Base-by-base conservation (phyloP, 2,329 filamentous ascomycete species). In the Cylindrodendrum hubeiense region DNA sequence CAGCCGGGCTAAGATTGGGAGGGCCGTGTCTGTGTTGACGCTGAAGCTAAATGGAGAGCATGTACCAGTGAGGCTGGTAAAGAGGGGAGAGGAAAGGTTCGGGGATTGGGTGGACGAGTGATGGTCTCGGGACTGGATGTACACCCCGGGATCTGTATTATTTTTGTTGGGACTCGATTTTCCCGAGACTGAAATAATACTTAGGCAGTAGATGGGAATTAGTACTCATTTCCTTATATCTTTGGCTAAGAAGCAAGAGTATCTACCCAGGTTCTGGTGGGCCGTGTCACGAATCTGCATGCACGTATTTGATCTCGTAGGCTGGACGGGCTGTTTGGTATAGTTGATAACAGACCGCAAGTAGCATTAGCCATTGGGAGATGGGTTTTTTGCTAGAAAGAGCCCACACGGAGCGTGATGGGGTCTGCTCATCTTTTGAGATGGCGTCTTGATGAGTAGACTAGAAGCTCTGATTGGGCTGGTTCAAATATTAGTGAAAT, bases 11-110 rank as follows among this genome's bases (percentile, higher is more conserved):
- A 83, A 86, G 57, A 75, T 94, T 52, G 79, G 78, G 61, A 79
- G 82, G 33, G 89, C 91, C 71, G 84, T 81, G 28, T 87, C 86
- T n/a, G 79, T 93, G 61, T 84, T 95, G 65, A 94, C 93, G 65
- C 81, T 95, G 70, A 92, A 93, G 80, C 82, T 95, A 78, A 84
- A 89, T 30, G 84, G 81, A n/a, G 82, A 82, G 6, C 82, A 86
- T 59, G 88, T 95, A 34, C 90, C 91, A 0, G 81, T 95, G 43
- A 81, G 91, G 67, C 79, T 95, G 68, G 90, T 93, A 10, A 88
- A 81, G 80, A 88, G 90, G 70, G 92, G 92, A 0, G 79, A 86
- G 68, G 93, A 95, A 83, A 86, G 86, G 73, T 94, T 95, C 79
- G 79, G 87, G 39, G 74, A 78, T 44, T 80, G 80, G 73, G 65